These are phyloP conservation scores for Sindora glabra DNA, from an alignment of 306 rosid species.

Conservation along the genomic window DNA sequence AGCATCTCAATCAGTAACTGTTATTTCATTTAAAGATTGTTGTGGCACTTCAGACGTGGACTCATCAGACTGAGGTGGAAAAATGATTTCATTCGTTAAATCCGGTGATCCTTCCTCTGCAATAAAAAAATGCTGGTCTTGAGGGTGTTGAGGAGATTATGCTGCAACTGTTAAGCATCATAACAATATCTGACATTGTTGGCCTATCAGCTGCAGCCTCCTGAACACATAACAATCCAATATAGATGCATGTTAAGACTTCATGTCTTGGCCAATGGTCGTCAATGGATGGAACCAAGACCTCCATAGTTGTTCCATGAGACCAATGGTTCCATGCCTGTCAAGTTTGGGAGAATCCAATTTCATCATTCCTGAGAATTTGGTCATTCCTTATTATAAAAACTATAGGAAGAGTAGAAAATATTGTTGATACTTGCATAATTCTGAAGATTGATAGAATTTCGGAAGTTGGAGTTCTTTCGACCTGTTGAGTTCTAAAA, in stretches of 20 bases:
- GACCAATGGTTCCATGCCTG: constrained; percentile 28
- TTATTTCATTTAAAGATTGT: constrained; percentile 1
- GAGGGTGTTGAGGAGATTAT: not conserved
- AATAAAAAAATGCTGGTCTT: constrained; percentile 13
- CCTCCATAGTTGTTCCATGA: constrained; percentile 15
- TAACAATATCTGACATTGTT: constrained; percentile 17
- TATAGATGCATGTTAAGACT: constrained; percentile 22
- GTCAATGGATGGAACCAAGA: constrained; percentile 15
- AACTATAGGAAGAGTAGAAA: too few species aligned
- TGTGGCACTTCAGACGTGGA: not conserved
- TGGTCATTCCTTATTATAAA: not conserved
- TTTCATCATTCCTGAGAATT: not conserved
- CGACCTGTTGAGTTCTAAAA: constrained; percentile 18
- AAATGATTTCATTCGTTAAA: not conserved
- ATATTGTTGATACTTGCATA: constrained; percentile 17
- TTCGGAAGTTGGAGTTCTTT: constrained; percentile 9
- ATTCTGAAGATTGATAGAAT: constrained; percentile 13
- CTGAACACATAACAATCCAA: constrained; percentile 27
- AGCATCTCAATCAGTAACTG: constrained; percentile 22
- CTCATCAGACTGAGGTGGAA: not conserved
- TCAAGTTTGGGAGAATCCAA: not conserved
- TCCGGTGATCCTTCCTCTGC: not conserved
- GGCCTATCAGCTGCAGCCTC: constrained; percentile 28
- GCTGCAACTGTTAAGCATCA: constrained; percentile 20
- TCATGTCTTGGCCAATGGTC: constrained; percentile 21